Evolutionary conservation across 1,284 basidiomycete species (phyloP), one percentile per base, ranked within the genome.

Genomic region (Irpex sp.): DNA sequence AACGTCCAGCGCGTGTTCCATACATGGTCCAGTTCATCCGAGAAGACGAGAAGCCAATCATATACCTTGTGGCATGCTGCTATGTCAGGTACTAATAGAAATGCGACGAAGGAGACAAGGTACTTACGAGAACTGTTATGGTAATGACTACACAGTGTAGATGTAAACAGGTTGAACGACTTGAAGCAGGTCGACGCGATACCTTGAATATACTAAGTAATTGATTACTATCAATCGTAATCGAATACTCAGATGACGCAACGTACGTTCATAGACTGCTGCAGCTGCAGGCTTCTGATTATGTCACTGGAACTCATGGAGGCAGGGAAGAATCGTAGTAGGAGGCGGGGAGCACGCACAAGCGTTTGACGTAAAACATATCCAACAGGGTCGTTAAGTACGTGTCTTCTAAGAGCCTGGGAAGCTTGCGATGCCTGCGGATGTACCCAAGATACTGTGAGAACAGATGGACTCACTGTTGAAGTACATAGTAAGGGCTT

Each of bases 1-100:
- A 67, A 46, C 39, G 63, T 72, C 71, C 71, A 72, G 43, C 66
- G 66, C 5, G 68, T 63, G 1, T 61, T 63, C 67, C 67, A 68
- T 8, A 68, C 57, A 21, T 51, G 50, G 8, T 26, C 3, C 33
- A 36, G 5, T 13, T 55, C 53, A n/a, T 55, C 53, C 4, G 53
- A 26, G 33, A 55, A 33, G 9, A 55, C 11, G 8, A 55, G 53
- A 5, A 55, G 33, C 53, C 53, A 55, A 26, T 55, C 53, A 35
- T 19, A 36, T 4, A 55, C 53, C 53, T 33, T n/a, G 8, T 50
- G 49, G 6, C 15, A 19, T 17, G 49, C 7, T n/a, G 49, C 19
- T 2, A n/a, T 8, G 17, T 13, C 49, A 50, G 49, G 19, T 17
- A n/a, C 13, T 43, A 11, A 5, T 43, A 8, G 15, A 43, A 43